Evolutionary conservation across 768 basidiomycete genomes (phyloP), one percentile per base, ranked within the genome.

Genomic region (Agrocybe praecox): DNA sequence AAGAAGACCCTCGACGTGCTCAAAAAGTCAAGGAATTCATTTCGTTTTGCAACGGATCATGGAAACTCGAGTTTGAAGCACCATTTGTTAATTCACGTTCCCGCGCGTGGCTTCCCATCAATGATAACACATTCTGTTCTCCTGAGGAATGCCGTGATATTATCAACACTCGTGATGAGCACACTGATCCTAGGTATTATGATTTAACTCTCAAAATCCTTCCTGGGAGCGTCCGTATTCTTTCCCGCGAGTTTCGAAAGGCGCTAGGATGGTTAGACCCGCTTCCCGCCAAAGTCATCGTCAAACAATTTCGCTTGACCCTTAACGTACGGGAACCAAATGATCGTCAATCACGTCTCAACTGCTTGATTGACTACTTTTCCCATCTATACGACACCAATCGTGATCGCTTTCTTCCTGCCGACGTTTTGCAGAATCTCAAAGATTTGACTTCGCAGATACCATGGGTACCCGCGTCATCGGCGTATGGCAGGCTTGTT

Each of bases 191-290:
- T 18, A 32, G 52, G 34, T 69, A 79, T 18, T 80, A 74, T 54
- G 76, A 81, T 52, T 58, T 71, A 34, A 74, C 77, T 2, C 59
- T 78, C 45, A 56, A 66, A 2, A 56, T 72, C 0, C 62, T 78
- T 2, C 14, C 34, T 14, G 48, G 66, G 3, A 53, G 45, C 18
- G 52, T 72, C 14, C 67, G 67, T 4, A 29, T 58, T n/a, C 14
- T 40, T 15, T 40, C 36, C 4, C 36, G 14, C 4, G 59, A 66
- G 0, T 61, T 80, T 19, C 69, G 69, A 6, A 47, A 29, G 6
- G 65, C 67, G 1, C 63, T 81, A n/a, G 71, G 72, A 0, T 82
- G 81, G 80, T 66, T 73, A 46, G 54, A 71, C 18, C 65, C 65
- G 0, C 46, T 80, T 33, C 55, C 74, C 0, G 46, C 71, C 9